Evolutionary conservation across 148 eudicot species (phyloP).

Genomic region (Dysphania ambrosioides): DNA sequence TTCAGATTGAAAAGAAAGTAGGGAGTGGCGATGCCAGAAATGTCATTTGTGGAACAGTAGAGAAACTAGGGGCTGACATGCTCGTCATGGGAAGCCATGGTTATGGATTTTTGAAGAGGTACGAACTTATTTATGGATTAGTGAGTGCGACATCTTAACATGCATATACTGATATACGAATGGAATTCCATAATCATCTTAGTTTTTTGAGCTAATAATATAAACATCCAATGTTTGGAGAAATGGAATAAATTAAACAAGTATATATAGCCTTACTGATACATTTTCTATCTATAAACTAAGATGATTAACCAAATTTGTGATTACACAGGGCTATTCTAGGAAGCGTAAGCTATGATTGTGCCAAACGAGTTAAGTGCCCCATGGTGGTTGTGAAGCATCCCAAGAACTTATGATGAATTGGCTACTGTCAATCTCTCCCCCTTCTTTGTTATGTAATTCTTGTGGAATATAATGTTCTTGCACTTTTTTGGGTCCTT

Average conservation of each 20-base stretch:
- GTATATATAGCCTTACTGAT: no score
- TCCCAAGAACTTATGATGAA: conserved; percentile 27
- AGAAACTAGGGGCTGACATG: conserved; percentile 56
- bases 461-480: no score
- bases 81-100: conserved; percentile 88
- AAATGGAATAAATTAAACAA: no score
- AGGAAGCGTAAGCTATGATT: conserved; percentile 79
- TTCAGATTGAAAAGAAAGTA: conserved; percentile 63
- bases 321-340: conserved; percentile 57
- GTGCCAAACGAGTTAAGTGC: conserved; percentile 68
- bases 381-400: conserved; percentile 68
- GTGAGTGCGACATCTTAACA: no score
- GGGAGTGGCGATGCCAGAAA: conserved; percentile 76
- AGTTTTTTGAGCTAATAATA: no score
- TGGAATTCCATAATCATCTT: no score
- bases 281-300: no score
- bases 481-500: not conserved
- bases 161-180: no score
- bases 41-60: conserved; percentile 62
- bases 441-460: no score
- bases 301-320: not conserved
- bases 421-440: not conserved
- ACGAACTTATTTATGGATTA: no score
- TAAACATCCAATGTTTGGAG: no score
- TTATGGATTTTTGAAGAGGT: conserved; percentile 82